These are phyloP conservation scores for Penicillium arizonense DNA, from an alignment of 495 filamentous ascomycete genomes.

Conservation along the genomic window DNA sequence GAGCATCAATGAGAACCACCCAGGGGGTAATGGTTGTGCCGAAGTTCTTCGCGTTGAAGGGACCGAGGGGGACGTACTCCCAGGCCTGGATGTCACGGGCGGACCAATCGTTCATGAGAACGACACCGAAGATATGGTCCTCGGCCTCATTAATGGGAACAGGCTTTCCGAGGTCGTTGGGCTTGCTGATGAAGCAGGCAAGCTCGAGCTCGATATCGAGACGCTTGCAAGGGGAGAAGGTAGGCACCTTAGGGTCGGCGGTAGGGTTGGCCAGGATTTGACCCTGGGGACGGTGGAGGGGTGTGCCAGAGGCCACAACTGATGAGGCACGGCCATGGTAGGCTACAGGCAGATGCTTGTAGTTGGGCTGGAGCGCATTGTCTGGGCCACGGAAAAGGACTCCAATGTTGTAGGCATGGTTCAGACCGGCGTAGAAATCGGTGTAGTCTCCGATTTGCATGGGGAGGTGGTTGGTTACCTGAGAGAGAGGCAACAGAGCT, in stretches of 20 bases:
- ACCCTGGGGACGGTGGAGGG: constrained; percentile 73
- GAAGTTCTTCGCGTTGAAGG: constrained; percentile 93
- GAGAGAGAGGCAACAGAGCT: constrained; percentile 52
- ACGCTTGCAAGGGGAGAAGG: constrained; percentile 59
- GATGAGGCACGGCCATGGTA: constrained; percentile 85
- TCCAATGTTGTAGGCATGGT: constrained; percentile 84
- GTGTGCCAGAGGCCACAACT: constrained; percentile 73
- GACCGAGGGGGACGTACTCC: constrained; percentile 85
- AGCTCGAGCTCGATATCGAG: constrained; percentile 90
- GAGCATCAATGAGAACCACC: constrained; percentile 82
- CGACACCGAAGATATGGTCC: constrained; percentile 79
- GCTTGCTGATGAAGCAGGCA: constrained; percentile 72
- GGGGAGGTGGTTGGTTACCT: constrained; percentile 73
- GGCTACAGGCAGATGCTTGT: constrained; percentile 84
- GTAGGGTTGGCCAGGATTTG: constrained; percentile 71
- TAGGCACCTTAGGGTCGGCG: constrained; percentile 59
- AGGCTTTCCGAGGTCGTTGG: constrained; percentile 63
- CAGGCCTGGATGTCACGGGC: constrained; percentile 87
- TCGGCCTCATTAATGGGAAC: constrained; percentile 66
- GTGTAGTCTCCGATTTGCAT: constrained; percentile 94
- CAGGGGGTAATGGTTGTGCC: constrained; percentile 85
- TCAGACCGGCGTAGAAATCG: constrained; percentile 91
- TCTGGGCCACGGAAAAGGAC: constrained; percentile 77
- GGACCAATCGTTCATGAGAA: constrained; percentile 94
- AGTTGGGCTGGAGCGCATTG: constrained; percentile 85